Percentiles rank a stretch among this genome's conserved stretches.
Conservation (phyloP, 2,329 filamentous ascomycete species). For the Ophiostoma quercus region DNA sequence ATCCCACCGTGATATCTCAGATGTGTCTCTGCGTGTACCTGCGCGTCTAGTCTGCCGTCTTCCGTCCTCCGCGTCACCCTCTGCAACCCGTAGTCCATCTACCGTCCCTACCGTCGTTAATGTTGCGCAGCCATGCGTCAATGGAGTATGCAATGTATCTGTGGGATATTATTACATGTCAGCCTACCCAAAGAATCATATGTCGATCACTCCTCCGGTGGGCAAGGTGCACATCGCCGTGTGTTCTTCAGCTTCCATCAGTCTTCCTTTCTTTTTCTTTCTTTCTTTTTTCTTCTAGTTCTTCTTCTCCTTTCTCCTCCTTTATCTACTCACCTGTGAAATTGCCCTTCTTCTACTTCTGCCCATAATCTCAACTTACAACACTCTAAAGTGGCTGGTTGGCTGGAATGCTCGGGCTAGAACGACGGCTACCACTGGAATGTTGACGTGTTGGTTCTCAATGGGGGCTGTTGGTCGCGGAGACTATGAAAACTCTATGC, state of each 20-base stretch:
- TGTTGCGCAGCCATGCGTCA: neutral
- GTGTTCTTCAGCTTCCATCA: neutral
- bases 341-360: neutral
- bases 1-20: neutral
- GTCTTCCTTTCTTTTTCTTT: neutral
- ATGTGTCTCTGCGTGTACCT: neutral
- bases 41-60: neutral
- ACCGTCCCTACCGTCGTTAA: neutral
- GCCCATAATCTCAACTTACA: neutral
- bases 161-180: neutral
- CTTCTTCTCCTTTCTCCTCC: neutral
- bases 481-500: neutral
- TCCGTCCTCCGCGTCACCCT: neutral
- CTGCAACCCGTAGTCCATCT: neutral
- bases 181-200: neutral
- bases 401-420: neutral
- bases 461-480: neutral
- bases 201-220: neutral
- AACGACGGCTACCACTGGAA: neutral
- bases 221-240: neutral
- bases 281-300: neutral
- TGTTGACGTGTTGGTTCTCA: neutral
- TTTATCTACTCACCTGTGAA: neutral
- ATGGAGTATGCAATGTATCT: neutral
- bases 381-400: neutral